Percentiles rank a stretch among this genome's conserved stretches.
Evolutionary conservation across 208 protist species (phyloP).

Genomic region (Novymonas esmeraldas): DNA sequence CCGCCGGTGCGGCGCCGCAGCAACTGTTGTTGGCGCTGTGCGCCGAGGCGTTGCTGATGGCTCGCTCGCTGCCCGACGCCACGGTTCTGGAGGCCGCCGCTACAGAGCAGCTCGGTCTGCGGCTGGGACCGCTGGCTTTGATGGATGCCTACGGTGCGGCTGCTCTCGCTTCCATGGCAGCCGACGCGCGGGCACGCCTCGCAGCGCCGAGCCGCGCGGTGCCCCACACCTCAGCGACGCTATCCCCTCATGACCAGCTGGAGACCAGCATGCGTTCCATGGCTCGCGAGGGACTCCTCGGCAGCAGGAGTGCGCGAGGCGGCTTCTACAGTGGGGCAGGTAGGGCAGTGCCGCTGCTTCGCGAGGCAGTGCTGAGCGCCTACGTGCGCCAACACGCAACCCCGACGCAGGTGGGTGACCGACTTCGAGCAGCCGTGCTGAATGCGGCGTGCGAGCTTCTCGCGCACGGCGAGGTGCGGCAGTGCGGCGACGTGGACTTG

Average conservation of each 20-base stretch:
- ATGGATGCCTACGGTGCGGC: slow-evolving; percentile 55
- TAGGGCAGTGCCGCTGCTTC: slow-evolving; percentile 5
- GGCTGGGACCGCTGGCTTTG: slow-evolving; percentile 47
- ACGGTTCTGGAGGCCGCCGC: slow-evolving; percentile 50
- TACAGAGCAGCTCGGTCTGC: slow-evolving; percentile 41
- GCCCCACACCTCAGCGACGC: background rate
- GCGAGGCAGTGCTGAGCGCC: slow-evolving; percentile 21
- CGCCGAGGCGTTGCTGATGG: slow-evolving; percentile 40
- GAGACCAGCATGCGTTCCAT: slow-evolving; percentile 33
- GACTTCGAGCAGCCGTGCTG: slow-evolving; percentile 65
- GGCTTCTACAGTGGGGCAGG: slow-evolving; percentile 49
- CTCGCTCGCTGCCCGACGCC: slow-evolving; percentile 25
- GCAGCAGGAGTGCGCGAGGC: slow-evolving; percentile 33
- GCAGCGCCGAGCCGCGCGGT: background rate
- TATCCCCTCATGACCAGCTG: slow-evolving; percentile 6
- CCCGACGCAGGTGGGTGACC: slow-evolving; percentile 42
- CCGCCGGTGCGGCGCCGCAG: slow-evolving; percentile 32
- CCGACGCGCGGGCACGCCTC: slow-evolving; percentile 16
- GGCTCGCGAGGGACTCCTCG: slow-evolving; percentile 45
- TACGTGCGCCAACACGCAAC: slow-evolving; percentile 44
- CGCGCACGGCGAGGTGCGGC: slow-evolving; percentile 37
- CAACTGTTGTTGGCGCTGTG: slow-evolving; percentile 54
- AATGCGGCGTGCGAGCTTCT: slow-evolving; percentile 71
- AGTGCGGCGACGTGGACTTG: slow-evolving; percentile 53
- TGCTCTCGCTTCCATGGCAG: slow-evolving; percentile 37